Conservation (phyloP, 2,329 filamentous ascomycete species). For the Thelonectria rubi region DNA sequence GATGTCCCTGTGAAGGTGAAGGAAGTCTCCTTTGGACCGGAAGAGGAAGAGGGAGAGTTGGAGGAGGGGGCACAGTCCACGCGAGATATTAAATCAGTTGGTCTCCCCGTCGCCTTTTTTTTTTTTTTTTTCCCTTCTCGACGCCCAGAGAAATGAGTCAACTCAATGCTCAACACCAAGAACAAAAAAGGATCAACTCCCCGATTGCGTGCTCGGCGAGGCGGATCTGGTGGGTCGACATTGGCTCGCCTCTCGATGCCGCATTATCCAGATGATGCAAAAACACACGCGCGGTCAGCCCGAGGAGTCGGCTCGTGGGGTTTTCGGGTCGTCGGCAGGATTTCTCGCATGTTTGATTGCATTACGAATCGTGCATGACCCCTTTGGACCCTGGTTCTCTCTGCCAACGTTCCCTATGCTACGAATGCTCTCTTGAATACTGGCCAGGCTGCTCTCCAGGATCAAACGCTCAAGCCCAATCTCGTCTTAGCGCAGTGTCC, state of each 20-base stretch:
- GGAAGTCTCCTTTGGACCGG: neutral
- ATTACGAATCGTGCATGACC: neutral
- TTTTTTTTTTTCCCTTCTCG: neutral
- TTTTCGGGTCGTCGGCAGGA: conserved; percentile 15
- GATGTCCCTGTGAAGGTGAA: no score
- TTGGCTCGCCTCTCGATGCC: conserved; percentile 3
- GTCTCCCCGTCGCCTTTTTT: neutral
- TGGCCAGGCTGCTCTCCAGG: neutral
- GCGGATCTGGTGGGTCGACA: conserved; percentile 1
- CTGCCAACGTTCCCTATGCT: neutral
- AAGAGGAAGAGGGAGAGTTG: neutral
- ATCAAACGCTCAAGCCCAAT: neutral
- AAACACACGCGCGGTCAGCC: neutral
- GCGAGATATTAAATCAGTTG: no score
- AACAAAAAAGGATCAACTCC: conserved; percentile 6
- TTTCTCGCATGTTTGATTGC: neutral
- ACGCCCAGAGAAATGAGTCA: conserved; percentile 9
- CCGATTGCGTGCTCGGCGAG: conserved; percentile 20
- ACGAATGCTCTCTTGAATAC: no score
- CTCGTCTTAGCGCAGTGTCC: neutral
- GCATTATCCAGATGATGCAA: conserved; percentile 14
- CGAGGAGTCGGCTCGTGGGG: neutral
- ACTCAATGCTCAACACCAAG: neutral
- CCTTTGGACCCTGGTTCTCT: neutral
- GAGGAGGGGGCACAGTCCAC: neutral